phyloP scores from a whole-genome alignment of 768 basidiomycete species.

The Russula sp. region DNA sequence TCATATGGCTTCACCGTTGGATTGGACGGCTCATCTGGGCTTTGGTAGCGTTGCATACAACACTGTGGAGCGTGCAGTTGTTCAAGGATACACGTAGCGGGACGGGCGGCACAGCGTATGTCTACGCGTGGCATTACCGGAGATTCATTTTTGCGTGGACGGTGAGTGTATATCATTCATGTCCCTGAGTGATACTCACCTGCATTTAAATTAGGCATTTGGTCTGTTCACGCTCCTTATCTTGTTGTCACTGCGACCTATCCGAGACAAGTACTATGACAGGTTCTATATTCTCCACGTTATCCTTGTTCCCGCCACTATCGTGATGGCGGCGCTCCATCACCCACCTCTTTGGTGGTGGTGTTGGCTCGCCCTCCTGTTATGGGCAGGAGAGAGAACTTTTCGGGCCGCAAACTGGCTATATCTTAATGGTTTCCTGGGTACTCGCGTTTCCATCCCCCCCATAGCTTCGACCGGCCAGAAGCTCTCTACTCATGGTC shows the following conservation, averaged over 20 bases:
- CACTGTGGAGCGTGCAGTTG: slow-evolving; percentile 64
- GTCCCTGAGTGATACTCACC: background rate
- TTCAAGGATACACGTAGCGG: slow-evolving; percentile 39
- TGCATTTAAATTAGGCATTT: slow-evolving; percentile 41
- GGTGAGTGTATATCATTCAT: slow-evolving; percentile 29
- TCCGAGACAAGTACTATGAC: slow-evolving; percentile 52
- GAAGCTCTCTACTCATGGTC: background rate
- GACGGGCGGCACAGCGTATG: slow-evolving; percentile 38
- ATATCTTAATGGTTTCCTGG: slow-evolving; percentile 50
- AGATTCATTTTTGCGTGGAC: slow-evolving; percentile 59
- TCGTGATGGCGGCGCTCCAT: slow-evolving; percentile 57
- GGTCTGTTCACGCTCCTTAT: slow-evolving; percentile 45
- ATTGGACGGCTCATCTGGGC: slow-evolving; percentile 63
- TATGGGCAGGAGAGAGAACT: slow-evolving; percentile 59
- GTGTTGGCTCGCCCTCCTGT: slow-evolving; percentile 53
- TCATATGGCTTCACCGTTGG: slow-evolving; percentile 66
- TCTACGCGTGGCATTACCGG: slow-evolving; percentile 49
- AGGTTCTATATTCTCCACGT: slow-evolving; percentile 61
- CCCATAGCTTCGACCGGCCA: background rate
- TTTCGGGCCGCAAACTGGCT: slow-evolving; percentile 51
- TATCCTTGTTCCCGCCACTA: slow-evolving; percentile 51
- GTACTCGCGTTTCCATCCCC: slow-evolving; percentile 19
- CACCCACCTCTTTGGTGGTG: slow-evolving; percentile 61
- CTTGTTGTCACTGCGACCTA: slow-evolving; percentile 40
- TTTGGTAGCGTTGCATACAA: slow-evolving; percentile 51